Base-by-base conservation (phyloP, 176 grass and related monocot species). In the Elaeis guineensis region DNA sequence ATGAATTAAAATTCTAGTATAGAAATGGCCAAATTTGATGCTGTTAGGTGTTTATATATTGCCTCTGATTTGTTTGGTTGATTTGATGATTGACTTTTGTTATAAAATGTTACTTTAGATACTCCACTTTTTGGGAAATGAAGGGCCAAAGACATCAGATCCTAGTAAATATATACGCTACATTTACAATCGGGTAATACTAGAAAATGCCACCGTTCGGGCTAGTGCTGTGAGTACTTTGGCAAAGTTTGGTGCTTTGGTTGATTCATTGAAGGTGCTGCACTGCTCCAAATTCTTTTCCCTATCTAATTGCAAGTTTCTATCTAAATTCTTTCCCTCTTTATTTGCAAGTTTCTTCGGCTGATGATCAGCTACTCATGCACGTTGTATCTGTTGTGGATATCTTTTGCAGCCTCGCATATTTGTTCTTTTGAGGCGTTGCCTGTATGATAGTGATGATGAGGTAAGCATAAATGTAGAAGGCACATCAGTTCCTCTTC, bases 151-250 rank as follows among this genome's bases (percentile, higher is more conserved):
- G 72, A 98, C 93, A 67, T 72, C 81, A 60, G 93, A 92, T 59
- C 93, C 93, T 65, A 98, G 93, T 72, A 98, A 92, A 86, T 98
- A 98, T 74, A 98, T 98, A 51, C 83, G 93, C 14, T 92, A 98
- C 64, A 92, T 98, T 58, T 98, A 98, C 69, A 98, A 98, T 24
- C 89, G 93, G 53, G 84, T 98, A 50, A 98, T 98, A 80, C 87
- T 98, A 78, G 93, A 98, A 86, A 98, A 92, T 89, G 93, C 93
- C 61, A 98, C 93, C 26, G 88, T 98, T 64, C 81, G 93, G 69
- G 93, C 93, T 71, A 72, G 78, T 83, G 93, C 93, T 39, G 93
- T 98, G 49, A 98, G 87, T 77, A 98, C 93, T 6, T 77, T 98
- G 88, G 84, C 88, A 25, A 98, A 98, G 63, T 98, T 98, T 51